Evolutionary conservation across 768 basidiomycete species (phyloP), one percentile per base, ranked within the genome.

Genomic region (Hortiboletus flavorubellus): DNA sequence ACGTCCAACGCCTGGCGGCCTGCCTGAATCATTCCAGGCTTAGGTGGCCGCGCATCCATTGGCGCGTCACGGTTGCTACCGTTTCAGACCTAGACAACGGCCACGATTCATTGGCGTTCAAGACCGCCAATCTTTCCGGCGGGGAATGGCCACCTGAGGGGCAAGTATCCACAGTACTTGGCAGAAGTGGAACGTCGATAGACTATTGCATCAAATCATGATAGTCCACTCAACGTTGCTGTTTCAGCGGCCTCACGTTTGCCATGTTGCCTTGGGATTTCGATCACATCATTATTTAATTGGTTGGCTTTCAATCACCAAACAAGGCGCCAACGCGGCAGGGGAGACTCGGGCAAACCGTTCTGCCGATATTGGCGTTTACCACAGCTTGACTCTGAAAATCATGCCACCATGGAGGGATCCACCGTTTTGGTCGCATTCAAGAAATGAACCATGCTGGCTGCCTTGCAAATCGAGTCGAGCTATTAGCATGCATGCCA

Each of bases 351-450:
- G 26, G 53, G n/a, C 8, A 10, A 30, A 46, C 43, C 55, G 49
- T 53, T 38, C 55, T 49, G 42, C 54, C 4, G 7, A 38, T 10
- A 21, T 54, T 64, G 64, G 65, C 46, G 56, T 54, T 49, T 54
- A 26, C 45, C 26, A 59, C 55, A 52, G 45, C 46, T 42, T 37
- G 54, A 43, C 51, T 40, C 15, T 1, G 16, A 41, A 11, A n/a
- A 39, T 51, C 16, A 30, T 45, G 39, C 23, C 55, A 54, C 29
- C 41, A 33, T 35, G 43, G 40, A 3, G 10, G 14, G 9, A 14
- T 21, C 53, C 30, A 15, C 39, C n/a, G 30, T 34, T 7, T 10
- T 39, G 31, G 21, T 8, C 46, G 31, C 51, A 46, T 41, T 43
- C 35, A 29, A 23, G 39, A 55, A 45, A 54, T 50, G 50, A 65